phyloP scores from a whole-genome alignment of 805 yeast species.

The Barnettozyma populi region DNA sequence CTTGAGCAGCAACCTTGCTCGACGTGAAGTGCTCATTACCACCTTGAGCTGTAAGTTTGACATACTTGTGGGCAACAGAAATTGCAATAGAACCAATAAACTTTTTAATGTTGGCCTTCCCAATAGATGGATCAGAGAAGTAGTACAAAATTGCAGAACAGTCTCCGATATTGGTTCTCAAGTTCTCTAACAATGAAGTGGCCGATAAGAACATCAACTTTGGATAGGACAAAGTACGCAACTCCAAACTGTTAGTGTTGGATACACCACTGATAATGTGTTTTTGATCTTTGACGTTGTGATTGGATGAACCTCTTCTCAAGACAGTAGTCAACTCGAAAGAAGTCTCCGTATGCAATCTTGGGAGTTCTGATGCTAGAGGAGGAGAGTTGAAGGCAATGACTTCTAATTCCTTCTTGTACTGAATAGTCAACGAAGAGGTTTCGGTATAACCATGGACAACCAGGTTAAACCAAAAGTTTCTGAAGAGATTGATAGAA shows the following conservation, averaged over 20 bases:
- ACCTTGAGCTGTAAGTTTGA: slow-evolving; percentile 40
- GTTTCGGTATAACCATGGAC: slow-evolving; percentile 79
- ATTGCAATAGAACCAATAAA: slow-evolving; percentile 62
- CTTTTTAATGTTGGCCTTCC: slow-evolving; percentile 61
- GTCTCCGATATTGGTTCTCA: slow-evolving; percentile 75
- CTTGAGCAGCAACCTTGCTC: slow-evolving; percentile 56
- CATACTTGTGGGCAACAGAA: slow-evolving; percentile 52
- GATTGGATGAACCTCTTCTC: slow-evolving; percentile 82
- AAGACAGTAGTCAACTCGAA: slow-evolving; percentile 87
- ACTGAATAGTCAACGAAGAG: slow-evolving; percentile 47
- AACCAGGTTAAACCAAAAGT: slow-evolving; percentile 91
- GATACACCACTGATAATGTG: slow-evolving; percentile 40
- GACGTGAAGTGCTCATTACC: slow-evolving; percentile 53
- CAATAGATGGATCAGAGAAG: slow-evolving; percentile 80
- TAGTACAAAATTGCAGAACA: slow-evolving; percentile 74
- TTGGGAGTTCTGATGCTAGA: slow-evolving; percentile 72
- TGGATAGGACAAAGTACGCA: slow-evolving; percentile 57
- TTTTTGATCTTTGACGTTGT: slow-evolving; percentile 70
- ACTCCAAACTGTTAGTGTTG: slow-evolving; percentile 42
- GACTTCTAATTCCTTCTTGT: slow-evolving; percentile 45
- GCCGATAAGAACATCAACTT: slow-evolving; percentile 87
- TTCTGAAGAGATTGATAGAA: slow-evolving; percentile 58
- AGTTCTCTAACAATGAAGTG: slow-evolving; percentile 67
- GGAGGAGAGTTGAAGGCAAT: slow-evolving; percentile 89
- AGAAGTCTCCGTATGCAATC: slow-evolving; percentile 85